Conservation (phyloP, 148 eudicot species). For the Heliamphora exappendiculata region DNA sequence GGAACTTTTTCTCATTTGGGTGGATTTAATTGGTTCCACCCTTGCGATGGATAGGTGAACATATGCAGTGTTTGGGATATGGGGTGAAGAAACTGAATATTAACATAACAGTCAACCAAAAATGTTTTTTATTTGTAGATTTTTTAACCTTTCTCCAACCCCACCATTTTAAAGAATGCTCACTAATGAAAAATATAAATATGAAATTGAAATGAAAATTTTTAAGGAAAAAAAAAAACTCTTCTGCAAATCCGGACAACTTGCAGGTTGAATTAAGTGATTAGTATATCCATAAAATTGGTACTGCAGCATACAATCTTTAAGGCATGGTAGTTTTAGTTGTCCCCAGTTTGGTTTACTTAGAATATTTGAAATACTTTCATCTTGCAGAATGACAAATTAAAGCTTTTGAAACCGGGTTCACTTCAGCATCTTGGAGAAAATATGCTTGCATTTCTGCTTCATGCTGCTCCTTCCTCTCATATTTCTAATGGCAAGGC, state of each 20-base stretch:
- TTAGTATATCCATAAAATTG: not conserved
- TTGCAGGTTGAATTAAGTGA: not conserved
- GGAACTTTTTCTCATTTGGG: not conserved
- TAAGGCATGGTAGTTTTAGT: not conserved
- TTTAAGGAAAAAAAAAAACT: not conserved
- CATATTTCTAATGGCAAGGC: slow-evolving; percentile 42
- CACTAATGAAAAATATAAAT: not conserved
- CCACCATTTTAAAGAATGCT: not conserved
- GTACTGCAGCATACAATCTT: not conserved
- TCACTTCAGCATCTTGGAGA: slow-evolving; percentile 99
- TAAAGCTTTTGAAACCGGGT: slow-evolving; percentile 76
- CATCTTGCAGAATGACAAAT: slow-evolving; percentile 72
- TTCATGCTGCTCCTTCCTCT: slow-evolving; percentile 57
- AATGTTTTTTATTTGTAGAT: not conserved
- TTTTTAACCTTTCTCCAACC: not conserved
- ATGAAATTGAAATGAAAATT: not conserved
- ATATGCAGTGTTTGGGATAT: not conserved
- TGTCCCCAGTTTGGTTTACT: not conserved
- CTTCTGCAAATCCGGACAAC: not conserved
- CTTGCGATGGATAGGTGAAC: not conserved
- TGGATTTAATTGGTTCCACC: not conserved
- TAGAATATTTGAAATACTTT: slow-evolving; percentile 1
- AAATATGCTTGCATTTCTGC: slow-evolving; percentile 88
- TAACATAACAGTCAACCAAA: not conserved
- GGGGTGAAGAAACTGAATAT: not conserved